Evolutionary conservation across 164 flowering plant genomes (phyloP).

Genomic region (Berberis vulgaris): DNA sequence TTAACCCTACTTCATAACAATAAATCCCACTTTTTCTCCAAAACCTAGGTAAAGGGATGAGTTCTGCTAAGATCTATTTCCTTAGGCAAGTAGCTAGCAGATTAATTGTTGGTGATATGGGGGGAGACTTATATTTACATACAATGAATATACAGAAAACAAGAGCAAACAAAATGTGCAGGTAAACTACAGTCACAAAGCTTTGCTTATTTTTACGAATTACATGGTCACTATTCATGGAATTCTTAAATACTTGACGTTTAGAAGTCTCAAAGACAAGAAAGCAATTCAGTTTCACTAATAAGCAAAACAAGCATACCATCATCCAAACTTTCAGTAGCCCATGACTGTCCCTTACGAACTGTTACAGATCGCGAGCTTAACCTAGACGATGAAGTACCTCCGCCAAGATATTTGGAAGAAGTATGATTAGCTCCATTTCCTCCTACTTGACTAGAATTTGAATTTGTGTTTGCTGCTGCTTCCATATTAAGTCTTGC

Average conservation of each 20-base stretch:
- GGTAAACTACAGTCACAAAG: too few species aligned
- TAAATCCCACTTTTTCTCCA: too few species aligned
- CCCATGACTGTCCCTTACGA: constrained; percentile 67
- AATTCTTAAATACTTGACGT: neutral
- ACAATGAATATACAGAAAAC: too few species aligned
- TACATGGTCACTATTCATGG: too few species aligned
- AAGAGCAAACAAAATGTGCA: too few species aligned
- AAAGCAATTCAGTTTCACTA: neutral
- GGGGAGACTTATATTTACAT: too few species aligned
- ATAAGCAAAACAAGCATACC: constrained; percentile 30
- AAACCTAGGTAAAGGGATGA: too few species aligned
- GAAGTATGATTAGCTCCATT: constrained; percentile 64
- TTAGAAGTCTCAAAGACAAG: neutral
- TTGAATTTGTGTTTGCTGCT: constrained; percentile 32
- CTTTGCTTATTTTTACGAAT: too few species aligned
- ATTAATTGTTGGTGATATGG: too few species aligned
- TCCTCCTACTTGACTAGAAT: constrained; percentile 35
- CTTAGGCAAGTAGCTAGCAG: too few species aligned
- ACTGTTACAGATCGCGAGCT: constrained; percentile 64
- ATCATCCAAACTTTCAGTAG: constrained; percentile 73
- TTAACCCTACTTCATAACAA: too few species aligned
- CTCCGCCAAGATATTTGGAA: constrained; percentile 48
- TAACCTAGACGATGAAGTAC: constrained; percentile 40
- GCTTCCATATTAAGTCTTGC: constrained; percentile 78
- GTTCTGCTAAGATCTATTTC: too few species aligned